phyloP scores from a whole-genome alignment of 129 eudicot genomes.

The Heracleum sosnowskyi region DNA sequence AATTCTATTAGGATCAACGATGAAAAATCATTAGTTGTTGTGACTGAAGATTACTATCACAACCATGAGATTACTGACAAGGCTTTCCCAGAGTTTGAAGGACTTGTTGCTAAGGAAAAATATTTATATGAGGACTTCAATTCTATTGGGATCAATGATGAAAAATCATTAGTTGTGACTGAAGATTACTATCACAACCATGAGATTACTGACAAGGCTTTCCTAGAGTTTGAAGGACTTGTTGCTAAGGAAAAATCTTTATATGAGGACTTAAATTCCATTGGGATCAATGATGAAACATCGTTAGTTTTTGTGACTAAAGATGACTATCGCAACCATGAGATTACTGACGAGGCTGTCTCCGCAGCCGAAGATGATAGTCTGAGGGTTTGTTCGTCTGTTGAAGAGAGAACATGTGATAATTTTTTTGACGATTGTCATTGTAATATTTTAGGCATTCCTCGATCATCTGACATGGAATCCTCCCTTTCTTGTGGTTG shows the following conservation, averaged over 20 bases:
- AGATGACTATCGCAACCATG: constrained; percentile 1
- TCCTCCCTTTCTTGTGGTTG: constrained; percentile 20
- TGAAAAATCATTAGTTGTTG: background rate
- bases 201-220: constrained; percentile 4
- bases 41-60: background rate
- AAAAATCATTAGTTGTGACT: background rate
- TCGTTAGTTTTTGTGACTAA: background rate
- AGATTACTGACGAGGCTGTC: background rate
- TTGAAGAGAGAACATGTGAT: constrained; percentile 19
- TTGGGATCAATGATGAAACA: no score
- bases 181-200: background rate
- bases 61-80: constrained; percentile 1
- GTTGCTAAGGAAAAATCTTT: no score
- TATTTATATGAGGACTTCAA: constrained; percentile 1
- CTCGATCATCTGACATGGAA: constrained; percentile 20
- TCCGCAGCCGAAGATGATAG: constrained; percentile 7
- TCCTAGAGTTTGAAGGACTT: no score
- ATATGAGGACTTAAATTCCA: no score
- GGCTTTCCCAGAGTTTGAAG: constrained; percentile 6
- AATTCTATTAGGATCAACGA: constrained; percentile 7
- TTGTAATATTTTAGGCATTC: constrained; percentile 12
- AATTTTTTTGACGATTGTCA: constrained; percentile 17
- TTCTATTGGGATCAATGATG: constrained; percentile 7
- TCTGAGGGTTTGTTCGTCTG: constrained; percentile 11
- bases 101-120: constrained; percentile 17